Conservation (phyloP, 1,139 yeast species). For the Nakaseomyces sp. region DNA sequence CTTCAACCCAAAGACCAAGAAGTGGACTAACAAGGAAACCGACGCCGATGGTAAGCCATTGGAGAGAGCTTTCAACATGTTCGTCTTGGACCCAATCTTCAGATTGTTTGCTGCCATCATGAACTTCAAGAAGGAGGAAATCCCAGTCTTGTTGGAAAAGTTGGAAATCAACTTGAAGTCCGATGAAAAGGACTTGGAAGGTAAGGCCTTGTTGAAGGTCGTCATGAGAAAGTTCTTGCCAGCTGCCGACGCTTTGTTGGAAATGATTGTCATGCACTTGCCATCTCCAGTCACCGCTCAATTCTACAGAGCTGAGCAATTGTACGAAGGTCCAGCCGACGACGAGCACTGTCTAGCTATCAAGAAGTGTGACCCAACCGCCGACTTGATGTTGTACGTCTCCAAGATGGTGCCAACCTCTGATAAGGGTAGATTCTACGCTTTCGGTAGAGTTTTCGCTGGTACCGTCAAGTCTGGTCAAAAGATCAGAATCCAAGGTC, state of each 20-base stretch:
- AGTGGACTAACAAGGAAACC: constrained; percentile 95
- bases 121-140: constrained; percentile 97
- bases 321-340: constrained; percentile 98
- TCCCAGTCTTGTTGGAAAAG: constrained; percentile 79
- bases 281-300: constrained; percentile 99
- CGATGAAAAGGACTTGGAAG: constrained; percentile 96
- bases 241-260: constrained; percentile 99
- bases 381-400: constrained; percentile 97
- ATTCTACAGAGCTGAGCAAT: constrained; percentile 96
- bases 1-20: constrained; percentile 99
- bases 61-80: constrained; percentile 99
- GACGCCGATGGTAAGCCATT: constrained; percentile 92
- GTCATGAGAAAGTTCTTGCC: constrained; percentile 99
- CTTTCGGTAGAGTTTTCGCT: constrained; percentile 99
- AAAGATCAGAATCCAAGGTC: constrained; percentile 99
- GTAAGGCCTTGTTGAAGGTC: constrained; percentile 95
- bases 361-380: constrained; percentile 97
- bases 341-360: constrained; percentile 87
- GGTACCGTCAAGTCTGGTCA: constrained; percentile 99
- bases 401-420: constrained; percentile 99
- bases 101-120: constrained; percentile 90
- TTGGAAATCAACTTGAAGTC: constrained; percentile 84
- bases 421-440: constrained; percentile 99
- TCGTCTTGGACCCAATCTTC: constrained; percentile 98
- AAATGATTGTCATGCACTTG: constrained; percentile 96